phyloP scores from a whole-genome alignment of 2,329 filamentous ascomycete species.

The Ambrosiella cleistominuta region DNA sequence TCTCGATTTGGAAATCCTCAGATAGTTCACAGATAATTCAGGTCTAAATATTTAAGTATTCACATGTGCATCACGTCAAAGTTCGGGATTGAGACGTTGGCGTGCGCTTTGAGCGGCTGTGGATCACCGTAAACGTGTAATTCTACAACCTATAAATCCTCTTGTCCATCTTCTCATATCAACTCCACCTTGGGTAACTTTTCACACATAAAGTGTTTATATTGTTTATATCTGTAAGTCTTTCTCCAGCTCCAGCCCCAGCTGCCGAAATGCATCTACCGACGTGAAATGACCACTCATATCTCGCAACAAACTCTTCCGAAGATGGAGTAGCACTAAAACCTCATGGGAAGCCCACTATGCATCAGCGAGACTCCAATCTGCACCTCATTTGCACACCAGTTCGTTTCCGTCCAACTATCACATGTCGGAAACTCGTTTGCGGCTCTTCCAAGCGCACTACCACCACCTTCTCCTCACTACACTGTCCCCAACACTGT shows the following conservation, averaged over 20 bases:
- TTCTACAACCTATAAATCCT: too few species aligned
- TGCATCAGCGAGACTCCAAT: not conserved
- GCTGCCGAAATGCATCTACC: not conserved
- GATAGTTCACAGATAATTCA: too few species aligned
- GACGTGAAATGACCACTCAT: not conserved
- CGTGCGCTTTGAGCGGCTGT: too few species aligned
- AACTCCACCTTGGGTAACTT: too few species aligned
- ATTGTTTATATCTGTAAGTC: not conserved
- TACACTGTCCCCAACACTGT: not conserved
- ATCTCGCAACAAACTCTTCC: not conserved
- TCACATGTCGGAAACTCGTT: not conserved
- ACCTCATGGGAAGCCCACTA: not conserved
- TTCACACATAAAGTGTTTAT: too few species aligned
- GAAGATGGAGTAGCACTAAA: not conserved
- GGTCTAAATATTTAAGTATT: too few species aligned
- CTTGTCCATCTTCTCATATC: too few species aligned
- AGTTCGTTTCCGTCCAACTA: not conserved
- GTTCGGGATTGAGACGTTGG: too few species aligned
- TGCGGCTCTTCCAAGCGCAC: not conserved
- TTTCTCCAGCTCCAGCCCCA: not conserved
- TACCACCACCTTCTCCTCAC: too few species aligned
- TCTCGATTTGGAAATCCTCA: too few species aligned
- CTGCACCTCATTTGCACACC: not conserved
- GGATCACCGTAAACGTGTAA: too few species aligned
- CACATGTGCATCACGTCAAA: too few species aligned